Conservation (phyloP, 345 rosid genomes). For the Brassica napus region DNA sequence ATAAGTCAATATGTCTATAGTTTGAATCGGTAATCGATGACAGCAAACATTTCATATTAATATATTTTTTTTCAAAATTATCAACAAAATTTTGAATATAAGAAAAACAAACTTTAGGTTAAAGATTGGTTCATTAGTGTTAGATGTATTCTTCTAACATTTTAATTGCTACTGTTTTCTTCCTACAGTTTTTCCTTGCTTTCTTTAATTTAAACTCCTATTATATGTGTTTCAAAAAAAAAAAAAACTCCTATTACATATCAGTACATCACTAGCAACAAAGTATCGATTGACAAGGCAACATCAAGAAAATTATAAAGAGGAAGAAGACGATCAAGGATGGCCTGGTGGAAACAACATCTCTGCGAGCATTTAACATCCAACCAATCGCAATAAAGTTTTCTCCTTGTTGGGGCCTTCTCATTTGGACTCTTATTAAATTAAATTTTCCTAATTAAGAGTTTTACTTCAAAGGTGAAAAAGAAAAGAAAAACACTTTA, state of each 20-base stretch:
- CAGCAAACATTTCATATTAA: background rate
- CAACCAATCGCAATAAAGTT: conserved; percentile 14
- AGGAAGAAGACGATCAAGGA: conserved; percentile 35
- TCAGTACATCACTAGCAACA: conserved; percentile 16
- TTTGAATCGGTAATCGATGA: background rate
- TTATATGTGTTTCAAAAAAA: background rate
- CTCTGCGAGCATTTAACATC: conserved; percentile 32
- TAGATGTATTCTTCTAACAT: background rate
- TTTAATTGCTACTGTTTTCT: background rate
- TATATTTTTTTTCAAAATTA: background rate
- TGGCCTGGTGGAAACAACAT: conserved; percentile 26
- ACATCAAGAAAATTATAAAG: conserved; percentile 31
- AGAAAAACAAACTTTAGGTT: background rate
- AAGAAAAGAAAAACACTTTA: background rate
- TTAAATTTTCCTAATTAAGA: background rate
- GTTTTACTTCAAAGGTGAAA: conserved; percentile 3
- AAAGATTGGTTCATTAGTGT: background rate
- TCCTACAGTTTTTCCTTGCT: background rate
- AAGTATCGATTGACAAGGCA: conserved; percentile 15
- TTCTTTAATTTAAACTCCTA: background rate
- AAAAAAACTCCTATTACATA: background rate
- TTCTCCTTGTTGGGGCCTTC: conserved; percentile 31
- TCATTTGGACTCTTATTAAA: conserved; percentile 1
- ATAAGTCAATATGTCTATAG: background rate
- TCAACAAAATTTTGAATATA: background rate